Percentiles rank a stretch among this genome's conserved stretches.
These are phyloP conservation scores for Diaporthe sp. DNA, from an alignment of 2,329 filamentous ascomycete species.

Conservation along the genomic window DNA sequence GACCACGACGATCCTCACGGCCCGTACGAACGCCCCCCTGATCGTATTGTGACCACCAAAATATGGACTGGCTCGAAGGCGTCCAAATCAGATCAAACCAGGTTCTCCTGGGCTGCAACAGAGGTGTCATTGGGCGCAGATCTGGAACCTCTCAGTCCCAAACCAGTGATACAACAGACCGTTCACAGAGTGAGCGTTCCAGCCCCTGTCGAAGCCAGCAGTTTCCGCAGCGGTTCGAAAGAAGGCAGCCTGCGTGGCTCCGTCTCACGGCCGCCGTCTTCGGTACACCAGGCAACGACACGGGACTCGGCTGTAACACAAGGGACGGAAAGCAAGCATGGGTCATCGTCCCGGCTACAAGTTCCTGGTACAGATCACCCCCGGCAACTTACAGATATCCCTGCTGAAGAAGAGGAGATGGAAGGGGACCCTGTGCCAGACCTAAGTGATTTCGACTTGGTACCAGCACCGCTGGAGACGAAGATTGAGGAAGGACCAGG, in stretches of 20 bases:
- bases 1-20: neutral
- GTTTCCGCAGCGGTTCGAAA: neutral
- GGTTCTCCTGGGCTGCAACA: neutral
- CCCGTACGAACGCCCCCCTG: neutral
- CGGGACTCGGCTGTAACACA: neutral
- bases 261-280: neutral
- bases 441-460: neutral
- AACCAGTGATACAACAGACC: slow-evolving; percentile 14
- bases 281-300: neutral
- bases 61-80: neutral
- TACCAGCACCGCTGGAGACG: neutral
- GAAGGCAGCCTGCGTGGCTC: neutral
- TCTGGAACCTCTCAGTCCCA: neutral
- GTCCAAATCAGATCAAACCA: neutral
- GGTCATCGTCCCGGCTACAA: neutral
- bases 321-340: neutral
- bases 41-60: neutral
- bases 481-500: neutral
- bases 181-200: slow-evolving; percentile 7
- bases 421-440: neutral
- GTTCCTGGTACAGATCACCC: neutral
- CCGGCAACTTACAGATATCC: neutral
- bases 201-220: slow-evolving; percentile 2
- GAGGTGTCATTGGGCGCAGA: neutral
- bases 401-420: neutral